phyloP scores from a whole-genome alignment of 2,329 filamentous ascomycete species.

The Aquanectria penicillioides region DNA sequence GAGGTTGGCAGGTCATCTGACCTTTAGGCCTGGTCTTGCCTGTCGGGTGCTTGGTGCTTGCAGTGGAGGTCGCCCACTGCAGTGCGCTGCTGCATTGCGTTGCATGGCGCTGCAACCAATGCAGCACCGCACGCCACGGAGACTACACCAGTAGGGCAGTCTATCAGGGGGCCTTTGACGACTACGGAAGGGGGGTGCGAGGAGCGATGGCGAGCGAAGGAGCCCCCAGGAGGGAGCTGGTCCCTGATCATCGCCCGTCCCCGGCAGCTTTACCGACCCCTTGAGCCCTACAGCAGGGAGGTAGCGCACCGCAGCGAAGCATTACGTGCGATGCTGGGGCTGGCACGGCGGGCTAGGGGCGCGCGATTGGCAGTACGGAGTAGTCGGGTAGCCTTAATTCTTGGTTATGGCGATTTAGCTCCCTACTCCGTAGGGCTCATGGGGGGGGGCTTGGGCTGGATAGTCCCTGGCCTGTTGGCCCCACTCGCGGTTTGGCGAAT shows the following conservation, averaged over 20 bases:
- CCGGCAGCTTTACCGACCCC: constrained; percentile 14
- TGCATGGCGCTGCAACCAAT: no score
- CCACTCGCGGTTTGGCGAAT: constrained; percentile 9
- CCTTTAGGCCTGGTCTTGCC: no score
- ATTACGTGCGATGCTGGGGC: no score
- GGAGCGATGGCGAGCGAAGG: no score
- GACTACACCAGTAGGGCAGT: no score
- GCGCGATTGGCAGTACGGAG: no score
- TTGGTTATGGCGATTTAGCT: constrained; percentile 7
- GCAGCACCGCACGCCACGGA: no score
- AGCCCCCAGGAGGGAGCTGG: constrained; percentile 11
- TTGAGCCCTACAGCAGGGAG: no score
- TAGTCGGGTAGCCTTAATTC: constrained; percentile 1
- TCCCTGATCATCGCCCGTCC: constrained; percentile 1
- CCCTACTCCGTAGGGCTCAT: background rate
- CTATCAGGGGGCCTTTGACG: no score
- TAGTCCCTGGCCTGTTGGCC: no score
- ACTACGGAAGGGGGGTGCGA: background rate
- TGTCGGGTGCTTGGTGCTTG: background rate
- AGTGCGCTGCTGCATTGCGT: background rate
- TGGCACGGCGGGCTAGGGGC: no score
- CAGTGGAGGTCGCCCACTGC: constrained; percentile 8
- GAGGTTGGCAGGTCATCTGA: constrained; percentile 12
- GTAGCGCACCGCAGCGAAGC: no score
- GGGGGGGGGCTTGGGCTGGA: background rate